Base-by-base conservation (phyloP, 345 rosid genomes). In the Cochlearia excelsa region DNA sequence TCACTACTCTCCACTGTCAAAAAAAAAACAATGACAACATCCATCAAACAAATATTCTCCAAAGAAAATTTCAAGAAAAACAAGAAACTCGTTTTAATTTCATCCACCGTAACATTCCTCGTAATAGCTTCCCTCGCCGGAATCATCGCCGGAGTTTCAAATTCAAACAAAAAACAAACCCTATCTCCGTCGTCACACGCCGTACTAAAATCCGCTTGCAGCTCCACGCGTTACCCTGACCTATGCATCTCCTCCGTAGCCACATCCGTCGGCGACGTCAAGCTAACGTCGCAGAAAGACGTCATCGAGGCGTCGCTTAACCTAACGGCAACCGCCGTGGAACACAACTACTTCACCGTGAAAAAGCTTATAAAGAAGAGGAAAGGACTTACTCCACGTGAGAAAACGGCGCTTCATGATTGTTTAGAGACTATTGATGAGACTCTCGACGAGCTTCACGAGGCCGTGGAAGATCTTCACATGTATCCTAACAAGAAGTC, bases 391-490 rank as follows among this genome's bases (percentile, higher is more conserved):
- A 83, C 88, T 0, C 50, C 63, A 2, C 78, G 95, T 0, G 89
- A 92, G 57, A 79, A 78, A 68, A 72, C 74, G 2, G 98, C 98
- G 31, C 84, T 92, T 47, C 93, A 86, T 56, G 97, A 92, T 64
- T 92, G 97, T 59, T 55, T 86, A 10, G 95, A 92, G 82, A 86
- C 84, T 27, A 83, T 92, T 4, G 97, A 88, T 8, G 87, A 79
- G 67, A 86, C 97, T 3, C 80, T 88, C 3, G 98, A 88, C 10
- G 98, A 92, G 71, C 66, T 92, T 9, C 80, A 70, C 51, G 45
- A 79, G 6, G 86, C 89, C 1, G 52, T 55, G 3, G 82, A 72
- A 38, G 97, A 86, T 66, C 81, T 92, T 6, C 60, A 73, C 0
- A 31, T 61, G 59, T 92, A 92, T 56, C 97, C 96, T 0, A 67